Evolutionary conservation across 495 filamentous ascomycete genomes (phyloP).

Genomic region (Halenospora varia): DNA sequence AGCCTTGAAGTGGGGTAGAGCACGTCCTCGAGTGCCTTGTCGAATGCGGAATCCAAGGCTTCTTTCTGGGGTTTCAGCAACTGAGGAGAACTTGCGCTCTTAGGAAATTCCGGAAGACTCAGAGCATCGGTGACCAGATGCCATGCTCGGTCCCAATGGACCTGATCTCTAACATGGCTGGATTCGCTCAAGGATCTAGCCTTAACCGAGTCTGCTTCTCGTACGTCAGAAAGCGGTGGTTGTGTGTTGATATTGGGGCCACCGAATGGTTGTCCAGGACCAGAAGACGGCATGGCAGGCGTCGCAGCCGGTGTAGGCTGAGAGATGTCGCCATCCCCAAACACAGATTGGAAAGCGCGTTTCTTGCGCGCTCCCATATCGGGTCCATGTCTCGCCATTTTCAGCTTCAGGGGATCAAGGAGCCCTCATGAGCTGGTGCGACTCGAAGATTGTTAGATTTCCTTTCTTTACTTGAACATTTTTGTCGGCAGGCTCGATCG

Average conservation of each 20-base stretch:
- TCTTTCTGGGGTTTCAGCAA: conserved; percentile 25
- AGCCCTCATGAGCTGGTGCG: neutral
- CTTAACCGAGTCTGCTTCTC: neutral
- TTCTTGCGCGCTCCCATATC: conserved; percentile 17
- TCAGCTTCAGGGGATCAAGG: neutral
- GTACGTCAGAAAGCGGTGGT: conserved; percentile 1
- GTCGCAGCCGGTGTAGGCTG: conserved; percentile 41
- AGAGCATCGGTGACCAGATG: conserved; percentile 61
- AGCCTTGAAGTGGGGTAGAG: conserved; percentile 33
- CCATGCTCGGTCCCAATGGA: conserved; percentile 66
- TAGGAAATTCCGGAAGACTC: conserved; percentile 36
- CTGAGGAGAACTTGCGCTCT: conserved; percentile 32
- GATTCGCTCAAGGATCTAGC: neutral
- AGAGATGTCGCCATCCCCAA: conserved; percentile 30
- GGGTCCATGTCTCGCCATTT: conserved; percentile 7
- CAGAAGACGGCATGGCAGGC: conserved; percentile 30
- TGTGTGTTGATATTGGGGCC: conserved; percentile 24
- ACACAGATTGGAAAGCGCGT: conserved; percentile 49
- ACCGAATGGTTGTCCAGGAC: conserved; percentile 36
- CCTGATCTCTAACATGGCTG: conserved; percentile 43
- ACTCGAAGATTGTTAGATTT: too few species aligned
- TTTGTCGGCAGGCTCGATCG: neutral
- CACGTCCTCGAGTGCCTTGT: conserved; percentile 39
- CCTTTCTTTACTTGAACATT: too few species aligned
- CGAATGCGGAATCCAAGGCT: conserved; percentile 21